A percentile compares a stretch with the other conserved stretches of the same genome.
Conservation (phyloP, 2,329 filamentous ascomycete genomes). For the Nigrospora osmanthi region DNA sequence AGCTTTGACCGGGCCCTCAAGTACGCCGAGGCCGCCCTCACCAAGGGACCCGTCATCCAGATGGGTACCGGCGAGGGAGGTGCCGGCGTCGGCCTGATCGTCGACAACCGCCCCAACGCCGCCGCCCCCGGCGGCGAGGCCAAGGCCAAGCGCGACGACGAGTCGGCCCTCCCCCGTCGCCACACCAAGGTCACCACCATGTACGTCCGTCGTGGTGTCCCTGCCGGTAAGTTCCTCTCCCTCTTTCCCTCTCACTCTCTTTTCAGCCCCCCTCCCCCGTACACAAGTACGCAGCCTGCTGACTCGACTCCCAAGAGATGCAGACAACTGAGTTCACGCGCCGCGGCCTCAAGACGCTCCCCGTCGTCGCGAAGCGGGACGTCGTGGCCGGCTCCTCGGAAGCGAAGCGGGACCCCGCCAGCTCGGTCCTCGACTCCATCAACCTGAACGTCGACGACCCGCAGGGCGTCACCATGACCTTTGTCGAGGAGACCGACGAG, state of each 20-base stretch:
- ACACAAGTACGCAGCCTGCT: constrained; percentile 6
- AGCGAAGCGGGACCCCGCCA: constrained; percentile 15
- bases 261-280: not conserved
- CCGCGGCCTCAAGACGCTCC: constrained; percentile 13
- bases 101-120: constrained; percentile 20
- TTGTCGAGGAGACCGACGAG: constrained; percentile 31
- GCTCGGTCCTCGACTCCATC: constrained; percentile 29
- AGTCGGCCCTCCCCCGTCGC: constrained; percentile 19
- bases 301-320: constrained; percentile 14
- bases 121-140: constrained; percentile 7
- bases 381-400: constrained; percentile 3
- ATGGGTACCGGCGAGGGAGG: constrained; percentile 30
- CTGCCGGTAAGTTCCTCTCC: constrained; percentile 26
- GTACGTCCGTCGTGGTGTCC: constrained; percentile 35
- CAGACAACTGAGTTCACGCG: constrained; percentile 16
- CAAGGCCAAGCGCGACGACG: constrained; percentile 13
- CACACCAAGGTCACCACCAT: constrained; percentile 37
- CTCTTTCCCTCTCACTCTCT: not conserved
- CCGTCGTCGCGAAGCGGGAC: constrained; percentile 10
- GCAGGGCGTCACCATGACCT: constrained; percentile 38
- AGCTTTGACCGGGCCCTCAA: constrained; percentile 32
- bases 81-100: constrained; percentile 30
- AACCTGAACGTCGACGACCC: constrained; percentile 35
- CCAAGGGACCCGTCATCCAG: constrained; percentile 28
- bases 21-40: constrained; percentile 29